Evolutionary conservation across 2,329 filamentous ascomycete genomes (phyloP).

Genomic region (Penicillium digitatum): DNA sequence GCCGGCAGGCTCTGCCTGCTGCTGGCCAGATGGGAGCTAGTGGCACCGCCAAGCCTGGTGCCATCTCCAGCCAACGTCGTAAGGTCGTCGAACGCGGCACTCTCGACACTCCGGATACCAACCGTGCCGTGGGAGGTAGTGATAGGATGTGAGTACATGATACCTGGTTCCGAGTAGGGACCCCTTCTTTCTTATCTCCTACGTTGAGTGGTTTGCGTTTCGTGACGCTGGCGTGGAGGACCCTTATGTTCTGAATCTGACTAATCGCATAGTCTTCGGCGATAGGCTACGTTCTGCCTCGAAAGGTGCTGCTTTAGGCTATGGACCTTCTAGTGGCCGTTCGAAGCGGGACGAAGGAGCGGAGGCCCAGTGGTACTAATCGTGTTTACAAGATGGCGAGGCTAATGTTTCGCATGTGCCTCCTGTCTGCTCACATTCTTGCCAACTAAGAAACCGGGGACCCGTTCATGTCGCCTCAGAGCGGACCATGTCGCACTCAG

Average conservation of each 20-base stretch:
- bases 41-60: slow-evolving; percentile 65
- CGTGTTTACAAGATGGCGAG: slow-evolving; percentile 30
- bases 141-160: slow-evolving; percentile 93
- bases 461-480: slow-evolving; percentile 26
- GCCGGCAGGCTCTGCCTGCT: slow-evolving; percentile 63
- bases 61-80: slow-evolving; percentile 71
- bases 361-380: slow-evolving; percentile 47
- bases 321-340: slow-evolving; percentile 48
- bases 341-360: slow-evolving; percentile 54
- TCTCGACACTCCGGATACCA: slow-evolving; percentile 67
- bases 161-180: slow-evolving; percentile 80
- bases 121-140: slow-evolving; percentile 72
- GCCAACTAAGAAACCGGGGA: slow-evolving; percentile 30
- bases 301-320: slow-evolving; percentile 59
- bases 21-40: slow-evolving; percentile 52
- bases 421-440: slow-evolving; percentile 28
- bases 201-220: slow-evolving; percentile 68
- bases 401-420: slow-evolving; percentile 22
- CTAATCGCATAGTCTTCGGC: slow-evolving; percentile 79
- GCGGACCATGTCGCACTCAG: slow-evolving; percentile 28
- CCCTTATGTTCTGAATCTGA: slow-evolving; percentile 64
- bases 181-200: slow-evolving; percentile 63
- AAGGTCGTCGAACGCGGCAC: slow-evolving; percentile 72
- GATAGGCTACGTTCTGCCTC: slow-evolving; percentile 82
- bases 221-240: slow-evolving; percentile 71